Percentiles rank a stretch among this genome's conserved stretches.
Evolutionary conservation across 1,284 basidiomycete genomes (phyloP).

Genomic region (Marasmius tenuissimus): DNA sequence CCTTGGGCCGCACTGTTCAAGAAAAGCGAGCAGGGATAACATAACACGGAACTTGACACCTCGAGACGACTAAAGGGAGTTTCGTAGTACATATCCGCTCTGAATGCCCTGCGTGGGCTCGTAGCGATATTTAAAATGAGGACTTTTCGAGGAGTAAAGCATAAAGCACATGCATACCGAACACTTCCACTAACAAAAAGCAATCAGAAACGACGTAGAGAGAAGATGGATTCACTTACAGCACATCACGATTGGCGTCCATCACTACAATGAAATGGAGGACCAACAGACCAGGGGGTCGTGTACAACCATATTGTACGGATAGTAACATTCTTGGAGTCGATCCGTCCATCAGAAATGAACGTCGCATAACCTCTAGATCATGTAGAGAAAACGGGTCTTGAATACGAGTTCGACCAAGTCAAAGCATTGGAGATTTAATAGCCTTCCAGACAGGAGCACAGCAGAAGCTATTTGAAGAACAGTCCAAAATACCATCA

Average conservation of each 20-base stretch:
- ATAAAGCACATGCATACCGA: not conserved
- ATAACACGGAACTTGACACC: slow-evolving; percentile 22
- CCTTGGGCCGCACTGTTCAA: slow-evolving; percentile 9
- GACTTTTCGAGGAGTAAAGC: not conserved
- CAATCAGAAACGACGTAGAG: not conserved
- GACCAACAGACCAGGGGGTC: slow-evolving; percentile 7
- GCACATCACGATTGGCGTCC: slow-evolving; percentile 26
- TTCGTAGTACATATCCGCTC: slow-evolving; percentile 15
- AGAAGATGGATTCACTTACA: slow-evolving; percentile 8
- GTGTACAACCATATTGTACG: not conserved
- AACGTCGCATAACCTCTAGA: not conserved
- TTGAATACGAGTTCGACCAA: too few species aligned
- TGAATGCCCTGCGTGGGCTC: slow-evolving; percentile 12
- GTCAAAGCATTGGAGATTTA: too few species aligned
- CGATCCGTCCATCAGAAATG: not conserved
- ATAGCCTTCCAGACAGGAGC: too few species aligned
- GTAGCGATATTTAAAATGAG: not conserved
- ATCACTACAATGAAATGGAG: slow-evolving; percentile 25
- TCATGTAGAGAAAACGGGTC: too few species aligned
- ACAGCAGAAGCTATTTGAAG: too few species aligned
- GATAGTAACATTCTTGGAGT: not conserved
- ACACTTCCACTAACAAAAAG: slow-evolving; percentile 1
- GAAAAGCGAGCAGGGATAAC: slow-evolving; percentile 20
- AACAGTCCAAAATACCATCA: too few species aligned
- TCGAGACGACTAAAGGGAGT: slow-evolving; percentile 23